Percentiles rank a stretch among this genome's conserved stretches.
Conservation (phyloP, 2,329 filamentous ascomycete genomes). For the Aplosporella prunicola region DNA sequence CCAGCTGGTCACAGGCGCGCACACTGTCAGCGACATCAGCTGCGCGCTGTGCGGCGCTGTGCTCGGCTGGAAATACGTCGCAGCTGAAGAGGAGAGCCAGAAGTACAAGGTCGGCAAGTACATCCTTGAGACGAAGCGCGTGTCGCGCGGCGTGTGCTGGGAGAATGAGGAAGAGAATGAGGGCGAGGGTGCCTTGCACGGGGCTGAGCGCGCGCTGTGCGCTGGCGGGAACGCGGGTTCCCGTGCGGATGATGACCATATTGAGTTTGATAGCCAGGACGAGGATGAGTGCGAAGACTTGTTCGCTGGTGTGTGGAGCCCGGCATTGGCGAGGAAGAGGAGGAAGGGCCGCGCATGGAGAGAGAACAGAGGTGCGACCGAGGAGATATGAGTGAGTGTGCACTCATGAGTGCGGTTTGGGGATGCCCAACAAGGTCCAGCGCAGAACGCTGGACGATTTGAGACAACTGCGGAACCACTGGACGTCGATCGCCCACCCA, state of each 20-base stretch:
- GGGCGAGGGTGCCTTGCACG: conserved; percentile 2
- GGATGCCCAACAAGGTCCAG: no score
- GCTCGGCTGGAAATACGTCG: conserved; percentile 57
- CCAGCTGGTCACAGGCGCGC: conserved; percentile 53
- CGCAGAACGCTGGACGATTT: no score
- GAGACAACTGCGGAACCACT: no score
- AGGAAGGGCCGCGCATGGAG: conserved; percentile 19
- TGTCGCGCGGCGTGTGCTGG: conserved; percentile 44
- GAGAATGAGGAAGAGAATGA: conserved; percentile 30
- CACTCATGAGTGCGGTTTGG: no score
- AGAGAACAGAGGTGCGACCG: conserved; percentile 4
- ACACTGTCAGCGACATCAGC: conserved; percentile 52
- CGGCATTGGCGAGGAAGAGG: conserved; percentile 41
- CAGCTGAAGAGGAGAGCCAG: conserved; percentile 52
- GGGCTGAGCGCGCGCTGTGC: background rate
- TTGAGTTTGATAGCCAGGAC: conserved; percentile 56
- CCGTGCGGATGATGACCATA: conserved; percentile 21
- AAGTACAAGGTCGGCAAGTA: conserved; percentile 59
- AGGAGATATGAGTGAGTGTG: conserved; percentile 8
- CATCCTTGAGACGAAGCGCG: conserved; percentile 52
- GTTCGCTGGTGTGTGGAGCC: conserved; percentile 53
- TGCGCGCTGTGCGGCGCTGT: conserved; percentile 48
- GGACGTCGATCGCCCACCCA: no score
- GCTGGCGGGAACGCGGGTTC: background rate
- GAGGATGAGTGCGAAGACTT: conserved; percentile 59